Conservation (phyloP, 176 grass and related monocot genomes). For the Chloris gayana region DNA sequence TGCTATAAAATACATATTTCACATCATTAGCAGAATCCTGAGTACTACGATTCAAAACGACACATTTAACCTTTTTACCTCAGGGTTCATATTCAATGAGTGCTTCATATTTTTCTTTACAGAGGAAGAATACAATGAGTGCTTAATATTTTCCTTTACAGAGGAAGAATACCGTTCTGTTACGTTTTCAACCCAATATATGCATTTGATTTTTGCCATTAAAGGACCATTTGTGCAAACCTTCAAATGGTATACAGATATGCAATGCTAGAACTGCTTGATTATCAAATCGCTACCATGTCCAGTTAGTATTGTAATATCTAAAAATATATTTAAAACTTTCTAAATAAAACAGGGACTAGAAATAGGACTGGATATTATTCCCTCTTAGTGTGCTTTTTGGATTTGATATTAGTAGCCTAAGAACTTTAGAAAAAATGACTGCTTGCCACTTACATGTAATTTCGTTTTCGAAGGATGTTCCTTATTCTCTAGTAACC, state of each 20-base stretch:
- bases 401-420: constrained; percentile 7
- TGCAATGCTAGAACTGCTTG: neutral
- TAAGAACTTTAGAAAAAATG: neutral
- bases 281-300: neutral
- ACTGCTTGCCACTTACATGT: constrained; percentile 23
- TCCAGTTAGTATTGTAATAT: neutral
- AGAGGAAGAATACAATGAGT: neutral
- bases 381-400: neutral
- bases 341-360: neutral
- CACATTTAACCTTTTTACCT: neutral
- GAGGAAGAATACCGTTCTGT: neutral
- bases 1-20: neutral
- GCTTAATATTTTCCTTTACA: constrained; percentile 1
- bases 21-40: neutral
- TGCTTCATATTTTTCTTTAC: constrained; percentile 10
- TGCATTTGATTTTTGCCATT: neutral
- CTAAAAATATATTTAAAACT: constrained; percentile 24
- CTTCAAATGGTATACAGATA: neutral
- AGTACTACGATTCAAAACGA: neutral
- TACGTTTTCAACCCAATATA: constrained; percentile 8
- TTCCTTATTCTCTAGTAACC: neutral
- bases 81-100: neutral
- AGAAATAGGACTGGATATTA: neutral
- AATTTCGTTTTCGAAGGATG: constrained; percentile 8
- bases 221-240: neutral